Evolutionary conservation across 768 basidiomycete species (phyloP).

Genomic region (Clathrus columnatus): DNA sequence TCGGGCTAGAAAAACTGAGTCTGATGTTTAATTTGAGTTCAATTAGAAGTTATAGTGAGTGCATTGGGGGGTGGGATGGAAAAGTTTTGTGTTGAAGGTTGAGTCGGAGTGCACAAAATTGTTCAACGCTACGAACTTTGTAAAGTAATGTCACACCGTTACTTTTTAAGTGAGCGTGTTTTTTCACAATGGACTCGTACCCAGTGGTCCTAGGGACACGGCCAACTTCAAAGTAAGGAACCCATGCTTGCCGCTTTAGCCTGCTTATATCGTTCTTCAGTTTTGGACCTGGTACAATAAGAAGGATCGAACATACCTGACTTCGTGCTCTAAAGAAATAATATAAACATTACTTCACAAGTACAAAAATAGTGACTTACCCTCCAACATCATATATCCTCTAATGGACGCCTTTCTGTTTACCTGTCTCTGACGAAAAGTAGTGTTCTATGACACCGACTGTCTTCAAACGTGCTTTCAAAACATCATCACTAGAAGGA

Average conservation of each 20-base stretch:
- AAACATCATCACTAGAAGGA: constrained; percentile 54
- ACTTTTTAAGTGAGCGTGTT: too few relatives aligned
- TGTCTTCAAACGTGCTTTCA: constrained; percentile 76
- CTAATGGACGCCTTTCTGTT: constrained; percentile 58
- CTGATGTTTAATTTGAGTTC: too few relatives aligned
- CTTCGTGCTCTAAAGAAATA: constrained; percentile 43
- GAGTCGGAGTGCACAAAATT: too few relatives aligned
- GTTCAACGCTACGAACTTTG: too few relatives aligned
- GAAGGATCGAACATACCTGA: constrained; percentile 29
- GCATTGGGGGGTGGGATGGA: too few relatives aligned
- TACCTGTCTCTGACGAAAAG: constrained; percentile 45
- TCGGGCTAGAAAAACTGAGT: too few relatives aligned
- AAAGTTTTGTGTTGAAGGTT: too few relatives aligned
- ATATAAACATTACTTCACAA: not conserved
- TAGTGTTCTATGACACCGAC: constrained; percentile 74
- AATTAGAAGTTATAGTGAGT: too few relatives aligned
- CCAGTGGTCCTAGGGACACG: too few relatives aligned
- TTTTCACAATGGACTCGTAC: too few relatives aligned
- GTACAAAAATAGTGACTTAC: not conserved
- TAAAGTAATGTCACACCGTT: too few relatives aligned
- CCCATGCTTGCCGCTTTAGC: constrained; percentile 85
- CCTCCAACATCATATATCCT: constrained; percentile 80
- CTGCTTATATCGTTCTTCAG: constrained; percentile 18
- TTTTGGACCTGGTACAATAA: not conserved
- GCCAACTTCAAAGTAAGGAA: constrained; percentile 85